Base-by-base conservation (phyloP, 208 protist genomes). In the Herpetomonas tarakana region DNA sequence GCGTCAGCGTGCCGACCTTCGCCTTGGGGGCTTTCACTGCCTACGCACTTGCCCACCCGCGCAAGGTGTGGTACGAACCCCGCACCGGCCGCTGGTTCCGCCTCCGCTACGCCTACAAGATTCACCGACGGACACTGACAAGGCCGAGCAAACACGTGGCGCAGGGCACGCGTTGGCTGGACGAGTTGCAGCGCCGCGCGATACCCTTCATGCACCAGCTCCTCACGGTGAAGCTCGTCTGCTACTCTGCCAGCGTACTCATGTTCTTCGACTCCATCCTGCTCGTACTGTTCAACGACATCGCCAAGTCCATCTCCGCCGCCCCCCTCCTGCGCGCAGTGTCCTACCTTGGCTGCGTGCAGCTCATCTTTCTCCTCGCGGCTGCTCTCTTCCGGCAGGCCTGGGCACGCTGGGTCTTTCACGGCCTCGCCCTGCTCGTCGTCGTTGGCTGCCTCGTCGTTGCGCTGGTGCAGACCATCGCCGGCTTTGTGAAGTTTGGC, bases 81-180 rank as follows among this genome's bases (percentile, higher is more conserved):
- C 72, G 65, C 28, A 74, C 62, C 3, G 66, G 66, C 38, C 72
- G 72, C 52, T 78, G 66, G 65, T 78, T 78, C 47, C 72, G 72
- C 35, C 68, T 78, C 31, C 72, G 66, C 53, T 78, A 74, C 62
- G 65, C 50, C 31, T 73, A 70, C 66, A 62, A 67, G 39, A 58
- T 68, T 3, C 72, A 78, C 54, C 47, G 56, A 9, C 7, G 14
- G 38, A 52, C 59, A 1, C 58, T 74, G 27, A 46, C 70, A 50
- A 39, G 25, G 11, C 27, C 21, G 2, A 2, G 16, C 27, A 50
- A 39, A 53, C 12, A 27, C 11, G 50, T 61, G 19, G 39, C 12
- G 26, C 30, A 14, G 1, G 31, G 28, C 2, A 44, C 22, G 30
- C 39, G 28, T 6, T 61, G 65, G 50, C 35, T 58, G 21, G 44